Conservation (phyloP, 1,139 yeast species). For the Schizosaccharomyces versatilis region DNA sequence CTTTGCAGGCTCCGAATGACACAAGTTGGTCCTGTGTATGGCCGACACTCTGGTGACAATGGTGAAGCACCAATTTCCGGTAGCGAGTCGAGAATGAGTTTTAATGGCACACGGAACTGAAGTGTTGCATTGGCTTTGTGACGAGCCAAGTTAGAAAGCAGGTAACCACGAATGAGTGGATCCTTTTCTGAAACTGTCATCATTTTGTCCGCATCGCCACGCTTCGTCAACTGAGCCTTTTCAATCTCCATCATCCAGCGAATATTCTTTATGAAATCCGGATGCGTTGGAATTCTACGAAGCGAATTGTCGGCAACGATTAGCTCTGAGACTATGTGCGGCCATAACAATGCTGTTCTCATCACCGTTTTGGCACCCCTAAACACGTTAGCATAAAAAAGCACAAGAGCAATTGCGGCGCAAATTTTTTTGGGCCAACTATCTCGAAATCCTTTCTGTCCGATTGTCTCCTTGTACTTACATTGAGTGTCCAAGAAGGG, state of each 20-base stretch:
- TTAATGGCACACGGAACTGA: slow-evolving; percentile 43
- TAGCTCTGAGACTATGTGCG: slow-evolving; percentile 38
- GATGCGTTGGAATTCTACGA: slow-evolving; percentile 18
- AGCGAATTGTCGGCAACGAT: slow-evolving; percentile 76
- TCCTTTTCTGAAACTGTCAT: slow-evolving; percentile 41
- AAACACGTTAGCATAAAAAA: neutral
- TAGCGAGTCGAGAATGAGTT: slow-evolving; percentile 39
- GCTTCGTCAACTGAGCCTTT: slow-evolving; percentile 24
- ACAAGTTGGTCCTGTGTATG: slow-evolving; percentile 52
- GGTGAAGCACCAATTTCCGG: slow-evolving; percentile 61
- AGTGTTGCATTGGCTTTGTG: slow-evolving; percentile 17
- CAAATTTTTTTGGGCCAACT: neutral
- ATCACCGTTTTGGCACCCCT: slow-evolving; percentile 79
- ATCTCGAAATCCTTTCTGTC: neutral
- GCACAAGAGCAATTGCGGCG: neutral
- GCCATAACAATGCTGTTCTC: slow-evolving; percentile 58
- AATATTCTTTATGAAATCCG: slow-evolving; percentile 43
- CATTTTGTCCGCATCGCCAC: slow-evolving; percentile 47
- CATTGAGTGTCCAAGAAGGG: slow-evolving; percentile 56
- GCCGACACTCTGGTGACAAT: slow-evolving; percentile 29
- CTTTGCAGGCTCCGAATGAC: slow-evolving; percentile 66
- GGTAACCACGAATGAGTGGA: slow-evolving; percentile 47
- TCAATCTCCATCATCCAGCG: slow-evolving; percentile 33
- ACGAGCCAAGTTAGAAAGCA: slow-evolving; percentile 44
- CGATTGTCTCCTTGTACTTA: neutral